Evolutionary conservation across 768 basidiomycete genomes (phyloP), one percentile per base, ranked within the genome.

Genomic region (Trametes punicea): DNA sequence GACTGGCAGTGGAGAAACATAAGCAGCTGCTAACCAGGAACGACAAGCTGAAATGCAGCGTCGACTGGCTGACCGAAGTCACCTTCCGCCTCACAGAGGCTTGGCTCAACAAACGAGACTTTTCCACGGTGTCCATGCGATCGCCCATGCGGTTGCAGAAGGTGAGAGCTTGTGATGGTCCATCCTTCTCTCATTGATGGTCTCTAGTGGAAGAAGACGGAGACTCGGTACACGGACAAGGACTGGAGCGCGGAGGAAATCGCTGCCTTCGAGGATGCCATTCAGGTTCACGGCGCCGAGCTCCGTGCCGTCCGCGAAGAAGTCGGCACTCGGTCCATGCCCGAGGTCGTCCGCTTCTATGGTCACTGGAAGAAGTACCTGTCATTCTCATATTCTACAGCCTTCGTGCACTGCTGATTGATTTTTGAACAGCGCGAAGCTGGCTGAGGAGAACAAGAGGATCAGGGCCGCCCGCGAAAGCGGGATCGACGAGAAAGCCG

Each of bases 351-450:
- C 26, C 81, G 90, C 16, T 92, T 85, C 70, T 93, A 90, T 63
- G 87, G 84, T 3, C 85, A 82, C 57, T 93, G 91, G 91, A 93
- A 93, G 75, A 89, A 81, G 91, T 90, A 64, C 34, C 71, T n/a
- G n/a, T n/a, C 52, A n/a, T 5, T 3, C n/a, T 18, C 3, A 18
- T 36, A 10, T 39, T 7, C 36, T 9, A 13, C 61, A 18, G 56
- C 38, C 45, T 53, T 13, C 0, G 6, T 18, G 41, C 58, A 18
- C 56, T 40, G 51, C 50, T 50, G 60, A 55, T 53, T 10, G 34
- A 8, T 59, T 33, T 42, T 47, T 7, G 40, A 31, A 15, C 62
- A 91, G 89, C 64, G 70, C 73, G 48, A 87, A 81, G 66, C 77
- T 92, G 16, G 80, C 83, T 29, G 87, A 90, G 68, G 86, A 87